Evolutionary conservation across 768 basidiomycete genomes (phyloP), one percentile per base, ranked within the genome.

Genomic region (Boletus sensibilis): DNA sequence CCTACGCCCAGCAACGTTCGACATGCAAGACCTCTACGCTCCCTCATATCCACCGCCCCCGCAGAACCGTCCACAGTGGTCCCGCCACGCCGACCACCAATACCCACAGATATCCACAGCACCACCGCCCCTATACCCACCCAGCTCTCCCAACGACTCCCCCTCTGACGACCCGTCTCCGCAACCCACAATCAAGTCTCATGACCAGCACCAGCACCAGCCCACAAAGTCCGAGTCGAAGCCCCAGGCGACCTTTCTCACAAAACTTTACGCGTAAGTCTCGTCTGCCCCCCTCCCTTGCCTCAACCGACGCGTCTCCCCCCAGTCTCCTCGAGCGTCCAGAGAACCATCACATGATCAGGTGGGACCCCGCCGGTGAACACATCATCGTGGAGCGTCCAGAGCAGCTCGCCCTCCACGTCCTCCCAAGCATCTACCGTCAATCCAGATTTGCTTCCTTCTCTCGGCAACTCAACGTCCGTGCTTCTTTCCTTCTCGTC

Each of bases 371-470:
- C 16, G 86, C 87, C 21, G 94, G 94, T 59, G 90, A 94, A 70
- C 90, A 94, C 68, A 95, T 97, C 79, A 93, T 97, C 74, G 94
- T 97, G 53, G 94, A 95, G 68, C 79, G 90, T 33, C 94, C 94
- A 60, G 92, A 93, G 70, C 93, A 95, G 72, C 87, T 97, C 56
- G 94, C 94, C 3, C 83, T 94, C 53, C 93, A 95, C 72, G 90
- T 97, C 71, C 85, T 97, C 60, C 94, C 94, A 49, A 87, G 88
- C 66, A 88, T 97, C 52, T 97, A 97, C 75, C 88, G 94, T 69
- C 94, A 97, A 83, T 95, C 91, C 70, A 83, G 93, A 78, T 97
- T 97, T 72, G 94, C 94, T 49, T 92, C 90, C 82, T 97, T 96
- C 82, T 95, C 93, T 64, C 86, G 94, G 75, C 94, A 97, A 82